Evolutionary conservation across 1,139 yeast species (phyloP).

Genomic region (Pichia sp.): DNA sequence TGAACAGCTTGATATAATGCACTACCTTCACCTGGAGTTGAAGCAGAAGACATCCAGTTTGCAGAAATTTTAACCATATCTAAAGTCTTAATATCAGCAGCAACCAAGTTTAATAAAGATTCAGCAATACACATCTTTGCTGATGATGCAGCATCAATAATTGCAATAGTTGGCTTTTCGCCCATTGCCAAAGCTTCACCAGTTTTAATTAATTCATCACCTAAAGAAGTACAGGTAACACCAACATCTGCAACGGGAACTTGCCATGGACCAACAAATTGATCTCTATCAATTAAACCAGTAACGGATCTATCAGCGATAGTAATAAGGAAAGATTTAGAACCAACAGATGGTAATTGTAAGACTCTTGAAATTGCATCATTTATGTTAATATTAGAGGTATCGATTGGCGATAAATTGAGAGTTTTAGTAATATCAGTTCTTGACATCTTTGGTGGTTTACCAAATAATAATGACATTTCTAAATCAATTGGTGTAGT

Average conservation of each 20-base stretch:
- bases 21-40: slow-evolving; percentile 93
- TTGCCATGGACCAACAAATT: slow-evolving; percentile 99
- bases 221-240: slow-evolving; percentile 88
- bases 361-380: slow-evolving; percentile 81
- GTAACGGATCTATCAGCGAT: slow-evolving; percentile 97
- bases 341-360: slow-evolving; percentile 89
- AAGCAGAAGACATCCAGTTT: slow-evolving; percentile 99
- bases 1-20: slow-evolving; percentile 95
- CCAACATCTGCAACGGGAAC: slow-evolving; percentile 99
- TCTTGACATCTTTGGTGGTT: slow-evolving; percentile 93
- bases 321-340: slow-evolving; percentile 89
- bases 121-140: slow-evolving; percentile 97
- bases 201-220: slow-evolving; percentile 58
- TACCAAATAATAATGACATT: slow-evolving; percentile 94
- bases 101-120: slow-evolving; percentile 79
- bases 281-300: slow-evolving; percentile 95
- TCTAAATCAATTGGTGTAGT: slow-evolving; percentile 92
- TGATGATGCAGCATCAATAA: slow-evolving; percentile 90
- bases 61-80: slow-evolving; percentile 84
- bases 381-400: slow-evolving; percentile 29
- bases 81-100: slow-evolving; percentile 78
- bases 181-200: slow-evolving; percentile 99
- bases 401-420: slow-evolving; percentile 43
- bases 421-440: slow-evolving; percentile 61
- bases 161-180: slow-evolving; percentile 87